A percentile compares a stretch with the other conserved stretches of the same genome.
phyloP scores from a whole-genome alignment of 2,329 filamentous ascomycete genomes.

The Sclerotinia spermophila region DNA sequence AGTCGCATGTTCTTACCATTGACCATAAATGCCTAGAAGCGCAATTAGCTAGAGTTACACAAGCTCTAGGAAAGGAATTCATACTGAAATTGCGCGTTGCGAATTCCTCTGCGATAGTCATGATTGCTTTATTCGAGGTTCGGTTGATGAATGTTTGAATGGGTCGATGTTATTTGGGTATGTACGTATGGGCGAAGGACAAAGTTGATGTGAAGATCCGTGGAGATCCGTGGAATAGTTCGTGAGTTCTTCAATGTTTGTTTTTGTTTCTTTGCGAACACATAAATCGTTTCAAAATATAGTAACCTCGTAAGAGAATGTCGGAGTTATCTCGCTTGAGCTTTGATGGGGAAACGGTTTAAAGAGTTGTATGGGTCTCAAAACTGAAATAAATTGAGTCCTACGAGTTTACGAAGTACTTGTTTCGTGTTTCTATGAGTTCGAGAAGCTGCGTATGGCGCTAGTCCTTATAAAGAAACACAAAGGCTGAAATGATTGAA shows the following conservation, averaged over 20 bases:
- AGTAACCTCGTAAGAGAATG: neutral
- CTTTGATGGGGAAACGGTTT: conserved; percentile 10
- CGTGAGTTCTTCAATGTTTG: conserved; percentile 5
- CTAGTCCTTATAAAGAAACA: conserved; percentile 14
- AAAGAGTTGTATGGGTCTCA: conserved; percentile 4
- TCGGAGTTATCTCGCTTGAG: conserved; percentile 6
- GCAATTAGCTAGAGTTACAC: conserved; percentile 26
- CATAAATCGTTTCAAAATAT: conserved; percentile 16
- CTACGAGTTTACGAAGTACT: conserved; percentile 1
- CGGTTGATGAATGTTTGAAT: conserved; percentile 2
- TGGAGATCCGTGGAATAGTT: neutral
- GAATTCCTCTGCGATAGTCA: conserved; percentile 71
- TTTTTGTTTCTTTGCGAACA: conserved; percentile 15
- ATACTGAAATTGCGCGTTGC: conserved; percentile 71
- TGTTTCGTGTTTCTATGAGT: conserved; percentile 9
- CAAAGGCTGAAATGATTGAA: conserved; percentile 9
- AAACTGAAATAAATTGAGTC: conserved; percentile 5
- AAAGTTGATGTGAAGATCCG: neutral
- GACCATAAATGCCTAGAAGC: conserved; percentile 64
- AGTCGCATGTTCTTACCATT: conserved; percentile 57
- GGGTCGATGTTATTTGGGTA: conserved; percentile 1
- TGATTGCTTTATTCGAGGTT: conserved; percentile 44
- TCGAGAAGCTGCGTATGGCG: conserved; percentile 16
- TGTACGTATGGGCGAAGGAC: neutral
- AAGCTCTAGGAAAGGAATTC: conserved; percentile 35